Evolutionary conservation across 2,329 filamentous ascomycete genomes (phyloP), one percentile per base, ranked within the genome.

Genomic region (Diaporthe ampelina): DNA sequence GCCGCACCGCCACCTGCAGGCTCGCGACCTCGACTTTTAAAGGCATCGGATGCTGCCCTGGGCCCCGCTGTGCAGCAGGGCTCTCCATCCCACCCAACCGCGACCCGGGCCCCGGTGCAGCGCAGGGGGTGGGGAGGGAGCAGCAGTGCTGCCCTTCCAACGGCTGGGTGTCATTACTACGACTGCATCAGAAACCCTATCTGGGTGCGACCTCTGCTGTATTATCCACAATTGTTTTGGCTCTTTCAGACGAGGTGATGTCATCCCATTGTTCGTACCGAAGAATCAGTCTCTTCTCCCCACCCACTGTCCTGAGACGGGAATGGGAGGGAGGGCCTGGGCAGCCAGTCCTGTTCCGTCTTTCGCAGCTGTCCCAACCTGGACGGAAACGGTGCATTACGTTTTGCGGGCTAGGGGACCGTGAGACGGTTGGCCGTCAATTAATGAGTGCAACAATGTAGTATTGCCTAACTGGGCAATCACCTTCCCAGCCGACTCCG

Each of bases 21-120:
- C 48, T 61, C 69, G 69, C 69, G 69, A 71, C 69, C 56, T 71
- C 58, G 69, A 59, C 56, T 71, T n/a, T 48, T 50, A 52, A 61
- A 71, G 69, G 69, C 35, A 71, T 71, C 56, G 69, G 50, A 59
- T 52, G 69, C 56, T 61, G 69, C 40, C 69, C 63, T 52, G 45
- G 59, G 63, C 63, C 48, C 63, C 63, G 48, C 63, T 52, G 52
- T 37, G 19, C 45, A 52, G 45, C 29, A 26, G 45, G 45, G 37
- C 61, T 11, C n/a, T 48, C 45, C 43, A 26, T 24, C 43, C 61
- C 43, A 63, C 61, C 24, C 43, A 63, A 43, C 24, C 37, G 37
- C 37, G 11, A 40, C 37, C 37, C 37, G 37, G 35, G n/a, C 40
- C 40, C 57, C 24, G 26, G 24, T 63, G 26, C 43, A 48, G 32